Evolutionary conservation across 441 rosid genomes (phyloP).

Genomic region (Euphorbia celastroides): DNA sequence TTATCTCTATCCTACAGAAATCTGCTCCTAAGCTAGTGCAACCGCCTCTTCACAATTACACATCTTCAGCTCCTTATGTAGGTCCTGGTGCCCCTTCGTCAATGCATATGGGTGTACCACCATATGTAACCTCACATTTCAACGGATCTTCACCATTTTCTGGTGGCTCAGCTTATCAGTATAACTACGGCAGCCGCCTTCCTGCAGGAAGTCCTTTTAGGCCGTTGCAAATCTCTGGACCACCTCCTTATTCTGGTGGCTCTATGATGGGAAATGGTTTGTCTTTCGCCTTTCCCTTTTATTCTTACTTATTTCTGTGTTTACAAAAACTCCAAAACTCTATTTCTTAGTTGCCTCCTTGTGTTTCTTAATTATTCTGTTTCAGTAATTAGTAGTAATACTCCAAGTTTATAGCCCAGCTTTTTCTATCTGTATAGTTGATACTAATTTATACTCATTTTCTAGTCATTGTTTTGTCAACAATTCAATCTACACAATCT

Average conservation of each 20-base stretch:
- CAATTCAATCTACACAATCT: neutral
- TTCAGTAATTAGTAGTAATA: neutral
- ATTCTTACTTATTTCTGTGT: neutral
- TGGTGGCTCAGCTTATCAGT: constrained; percentile 91
- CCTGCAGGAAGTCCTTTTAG: constrained; percentile 84
- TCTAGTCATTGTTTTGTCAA: neutral
- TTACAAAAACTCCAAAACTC: neutral
- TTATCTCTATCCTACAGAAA: constrained; percentile 40
- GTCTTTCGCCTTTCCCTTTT: neutral
- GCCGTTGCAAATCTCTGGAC: constrained; percentile 80
- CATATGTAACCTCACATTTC: constrained; percentile 76
- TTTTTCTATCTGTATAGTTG: neutral
- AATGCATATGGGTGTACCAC: constrained; percentile 78
- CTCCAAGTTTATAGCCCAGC: neutral
- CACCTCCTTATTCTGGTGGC: constrained; percentile 79
- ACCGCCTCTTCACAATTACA: constrained; percentile 49
- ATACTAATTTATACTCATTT: neutral
- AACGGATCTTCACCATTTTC: constrained; percentile 82
- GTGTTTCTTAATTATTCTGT: neutral
- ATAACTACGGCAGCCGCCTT: constrained; percentile 64
- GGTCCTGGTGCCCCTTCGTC: constrained; percentile 81
- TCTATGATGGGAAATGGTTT: constrained; percentile 91
- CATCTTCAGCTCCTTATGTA: constrained; percentile 67
- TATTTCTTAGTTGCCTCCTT: neutral
- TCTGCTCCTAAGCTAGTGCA: constrained; percentile 74